These are phyloP conservation scores for Phytophthora multivora DNA, from an alignment of 352 stramenopile genomes.

Conservation along the genomic window DNA sequence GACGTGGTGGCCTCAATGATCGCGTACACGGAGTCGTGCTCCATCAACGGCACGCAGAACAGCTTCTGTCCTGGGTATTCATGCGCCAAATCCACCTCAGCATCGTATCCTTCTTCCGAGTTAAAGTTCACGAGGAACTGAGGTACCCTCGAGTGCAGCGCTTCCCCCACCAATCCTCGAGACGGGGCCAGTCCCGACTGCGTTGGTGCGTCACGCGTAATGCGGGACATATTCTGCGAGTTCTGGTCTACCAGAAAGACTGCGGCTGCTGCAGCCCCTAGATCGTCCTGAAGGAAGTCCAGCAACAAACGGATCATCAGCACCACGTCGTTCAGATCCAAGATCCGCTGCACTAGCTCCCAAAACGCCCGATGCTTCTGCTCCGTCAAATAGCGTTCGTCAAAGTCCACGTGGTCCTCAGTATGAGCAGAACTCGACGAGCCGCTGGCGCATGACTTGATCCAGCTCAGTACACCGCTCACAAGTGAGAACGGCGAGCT, in stretches of 20 bases:
- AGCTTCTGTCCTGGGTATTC: slow-evolving; percentile 66
- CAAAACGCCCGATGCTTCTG: slow-evolving; percentile 80
- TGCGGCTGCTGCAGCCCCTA: slow-evolving; percentile 53
- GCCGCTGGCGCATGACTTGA: slow-evolving; percentile 19
- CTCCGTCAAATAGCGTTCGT: slow-evolving; percentile 50
- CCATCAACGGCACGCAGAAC: slow-evolving; percentile 70
- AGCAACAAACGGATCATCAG: slow-evolving; percentile 75
- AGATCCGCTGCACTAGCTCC: slow-evolving; percentile 71
- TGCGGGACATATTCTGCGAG: slow-evolving; percentile 77
- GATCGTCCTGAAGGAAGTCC: slow-evolving; percentile 64
- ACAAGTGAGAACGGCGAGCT: slow-evolving; percentile 8
- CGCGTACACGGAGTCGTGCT: slow-evolving; percentile 80
- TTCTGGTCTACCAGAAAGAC: slow-evolving; percentile 82
- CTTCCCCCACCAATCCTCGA: slow-evolving; percentile 59
- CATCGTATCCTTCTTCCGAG: slow-evolving; percentile 55
- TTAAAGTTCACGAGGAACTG: slow-evolving; percentile 53
- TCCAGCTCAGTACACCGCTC: slow-evolving; percentile 13
- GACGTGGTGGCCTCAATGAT: slow-evolving; percentile 73
- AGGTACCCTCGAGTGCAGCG: slow-evolving; percentile 37
- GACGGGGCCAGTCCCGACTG: slow-evolving; percentile 57
- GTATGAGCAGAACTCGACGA: background rate
- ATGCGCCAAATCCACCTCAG: slow-evolving; percentile 68
- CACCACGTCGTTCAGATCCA: slow-evolving; percentile 75
- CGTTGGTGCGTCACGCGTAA: slow-evolving; percentile 52
- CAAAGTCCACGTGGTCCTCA: slow-evolving; percentile 17